Conservation (phyloP, 306 rosid genomes). For the Rosa lucieae region DNA sequence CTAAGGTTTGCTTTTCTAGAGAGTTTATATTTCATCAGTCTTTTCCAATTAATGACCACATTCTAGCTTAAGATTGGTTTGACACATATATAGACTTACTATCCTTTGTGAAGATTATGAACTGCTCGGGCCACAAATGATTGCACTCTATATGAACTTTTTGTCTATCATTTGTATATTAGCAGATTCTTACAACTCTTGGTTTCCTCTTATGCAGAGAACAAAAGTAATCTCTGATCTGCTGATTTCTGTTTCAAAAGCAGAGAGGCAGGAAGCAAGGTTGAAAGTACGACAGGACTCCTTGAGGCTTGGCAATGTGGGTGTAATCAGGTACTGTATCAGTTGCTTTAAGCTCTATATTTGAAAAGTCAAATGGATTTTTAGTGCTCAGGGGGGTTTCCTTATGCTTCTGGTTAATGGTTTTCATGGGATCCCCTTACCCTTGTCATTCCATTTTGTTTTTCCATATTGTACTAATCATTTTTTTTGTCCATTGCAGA, state of each 20-base stretch:
- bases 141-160: background rate
- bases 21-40: background rate
- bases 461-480: background rate
- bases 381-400: background rate
- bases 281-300: slow-evolving; percentile 97
- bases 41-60: slow-evolving; percentile 17
- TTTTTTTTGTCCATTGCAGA: slow-evolving; percentile 47
- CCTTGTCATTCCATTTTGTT: slow-evolving; percentile 12
- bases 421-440: background rate
- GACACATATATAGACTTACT: background rate
- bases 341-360: slow-evolving; percentile 11
- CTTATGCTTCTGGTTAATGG: background rate
- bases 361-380: background rate
- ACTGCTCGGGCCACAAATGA: background rate
- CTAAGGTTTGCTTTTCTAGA: slow-evolving; percentile 61
- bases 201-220: slow-evolving; percentile 64
- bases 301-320: slow-evolving; percentile 96
- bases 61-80: background rate
- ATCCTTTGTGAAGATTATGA: background rate
- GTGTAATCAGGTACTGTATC: slow-evolving; percentile 73
- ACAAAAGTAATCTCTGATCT: slow-evolving; percentile 86
- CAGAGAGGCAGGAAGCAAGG: slow-evolving; percentile 98
- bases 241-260: slow-evolving; percentile 92
- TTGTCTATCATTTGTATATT: background rate
- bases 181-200: slow-evolving; percentile 13